Evolutionary conservation across 805 yeast species (phyloP), one percentile per base, ranked within the genome.

Genomic region (Tetrapisispora taiwanensis): DNA sequence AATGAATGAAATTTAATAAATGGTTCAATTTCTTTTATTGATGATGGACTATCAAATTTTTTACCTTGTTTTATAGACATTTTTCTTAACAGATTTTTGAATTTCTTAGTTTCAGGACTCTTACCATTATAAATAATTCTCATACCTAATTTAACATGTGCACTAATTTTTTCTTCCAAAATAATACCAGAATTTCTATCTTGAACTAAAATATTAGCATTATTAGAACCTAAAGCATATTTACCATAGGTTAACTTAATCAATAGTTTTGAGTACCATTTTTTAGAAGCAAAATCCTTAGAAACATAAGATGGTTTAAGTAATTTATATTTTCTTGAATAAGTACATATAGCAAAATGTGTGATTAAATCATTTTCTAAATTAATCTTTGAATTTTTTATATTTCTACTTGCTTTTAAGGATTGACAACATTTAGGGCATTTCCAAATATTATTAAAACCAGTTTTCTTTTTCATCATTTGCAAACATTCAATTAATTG

Each of bases 181-280:
- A 90, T 78, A 38, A 85, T 74, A 0, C 98, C 98, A 0, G 96
- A 81, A 15, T 74, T 70, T 48, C 98, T 71, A 60, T 92, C 97
- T 61, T 92, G 97, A 2, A 90, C 97, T 41, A 92, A 68, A 27
- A 92, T 90, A 57, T 90, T 90, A 9, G 97, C 98, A 39, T 94
- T 87, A 58, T 90, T 86, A 20, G 81, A 79, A 2, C 97, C 97
- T 31, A 90, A 65, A 40, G 79, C 78, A 59, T 88, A 83, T 54
- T 83, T 83, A 0, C 98, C 98, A 58, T 86, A 88, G 0, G 92
- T 85, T 39, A 92, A 67, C 56, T 87, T 89, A 41, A 88, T 82
- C 45, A 89, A 67, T 3, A 84, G 75, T 54, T 84, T 87, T 3
- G 89, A 73, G 56, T 84, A 86, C 97, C 97, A 89, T 48, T 88